Conservation (phyloP, 176 grass and related monocot species). For the Themeda triandra region DNA sequence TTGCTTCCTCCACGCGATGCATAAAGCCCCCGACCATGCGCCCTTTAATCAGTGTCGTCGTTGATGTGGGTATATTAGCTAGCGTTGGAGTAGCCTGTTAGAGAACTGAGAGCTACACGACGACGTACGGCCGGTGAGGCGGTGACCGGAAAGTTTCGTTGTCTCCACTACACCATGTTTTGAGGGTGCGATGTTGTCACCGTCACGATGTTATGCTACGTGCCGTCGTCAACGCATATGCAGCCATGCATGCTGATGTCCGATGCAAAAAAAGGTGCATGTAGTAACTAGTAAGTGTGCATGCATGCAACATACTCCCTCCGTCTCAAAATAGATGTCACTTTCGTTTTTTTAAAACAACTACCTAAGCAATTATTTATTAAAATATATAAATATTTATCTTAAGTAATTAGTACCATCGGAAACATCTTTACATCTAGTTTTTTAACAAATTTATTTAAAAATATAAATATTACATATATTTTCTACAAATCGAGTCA, state of each 20-base stretch:
- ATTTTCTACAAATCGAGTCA: too few species aligned
- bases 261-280: too few species aligned
- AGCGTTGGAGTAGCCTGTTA: background rate
- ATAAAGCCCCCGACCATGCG: constrained; percentile 31
- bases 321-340: too few species aligned
- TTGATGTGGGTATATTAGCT: background rate
- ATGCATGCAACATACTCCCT: too few species aligned
- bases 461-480: too few species aligned
- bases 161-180: constrained; percentile 12
- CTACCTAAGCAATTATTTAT: too few species aligned
- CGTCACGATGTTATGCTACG: background rate
- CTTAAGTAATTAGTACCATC: too few species aligned
- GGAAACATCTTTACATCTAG: too few species aligned
- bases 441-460: too few species aligned
- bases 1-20: constrained; percentile 36
- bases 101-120: background rate
- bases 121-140: background rate
- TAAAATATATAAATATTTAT: too few species aligned
- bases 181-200: background rate
- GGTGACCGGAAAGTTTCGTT: background rate
- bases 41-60: background rate
- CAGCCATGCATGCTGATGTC: background rate
- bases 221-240: background rate
- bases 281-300: too few species aligned
- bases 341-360: too few species aligned